Evolutionary conservation across 495 filamentous ascomycete species (phyloP).

Genomic region (Copromyces sp.): DNA sequence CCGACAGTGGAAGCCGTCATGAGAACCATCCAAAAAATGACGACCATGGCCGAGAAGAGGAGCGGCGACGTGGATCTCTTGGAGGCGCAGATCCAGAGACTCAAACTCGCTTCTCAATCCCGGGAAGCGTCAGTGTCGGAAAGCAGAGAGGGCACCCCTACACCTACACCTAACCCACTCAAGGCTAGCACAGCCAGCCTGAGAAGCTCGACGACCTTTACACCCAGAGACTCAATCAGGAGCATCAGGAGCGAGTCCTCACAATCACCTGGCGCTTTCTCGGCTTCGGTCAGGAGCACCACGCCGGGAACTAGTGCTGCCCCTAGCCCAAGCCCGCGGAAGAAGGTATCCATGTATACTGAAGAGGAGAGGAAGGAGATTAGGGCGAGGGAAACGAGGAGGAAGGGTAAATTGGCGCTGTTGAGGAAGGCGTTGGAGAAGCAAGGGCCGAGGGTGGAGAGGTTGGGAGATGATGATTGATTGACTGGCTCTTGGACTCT

Average conservation of each 20-base stretch:
- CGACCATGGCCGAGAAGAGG: constrained; percentile 74
- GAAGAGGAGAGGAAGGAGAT: constrained; percentile 38
- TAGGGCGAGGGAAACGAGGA: constrained; percentile 21
- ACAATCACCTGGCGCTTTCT: constrained; percentile 6
- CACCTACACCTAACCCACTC: background rate
- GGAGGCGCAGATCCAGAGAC: constrained; percentile 68
- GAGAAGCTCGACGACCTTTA: background rate
- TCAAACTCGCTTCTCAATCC: constrained; percentile 20
- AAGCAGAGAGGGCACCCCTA: background rate
- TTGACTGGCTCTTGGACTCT: background rate
- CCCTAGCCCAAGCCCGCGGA: constrained; percentile 24
- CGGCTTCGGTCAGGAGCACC: background rate
- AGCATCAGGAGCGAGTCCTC: background rate
- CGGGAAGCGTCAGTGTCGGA: background rate
- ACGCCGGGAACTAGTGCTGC: constrained; percentile 6
- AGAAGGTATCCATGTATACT: constrained; percentile 46
- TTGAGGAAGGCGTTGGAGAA: constrained; percentile 28
- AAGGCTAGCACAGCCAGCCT: background rate
- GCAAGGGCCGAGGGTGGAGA: constrained; percentile 27
- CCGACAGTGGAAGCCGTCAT: constrained; percentile 89
- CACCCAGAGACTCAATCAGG: background rate
- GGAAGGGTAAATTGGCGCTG: constrained; percentile 17
- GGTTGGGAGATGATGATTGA: constrained; percentile 15
- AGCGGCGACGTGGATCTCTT: constrained; percentile 82
- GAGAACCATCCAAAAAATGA: constrained; percentile 86